Percentiles rank a stretch among this genome's conserved stretches.
Conservation (phyloP, 257 asterid species). For the Solanum paucissectum region DNA sequence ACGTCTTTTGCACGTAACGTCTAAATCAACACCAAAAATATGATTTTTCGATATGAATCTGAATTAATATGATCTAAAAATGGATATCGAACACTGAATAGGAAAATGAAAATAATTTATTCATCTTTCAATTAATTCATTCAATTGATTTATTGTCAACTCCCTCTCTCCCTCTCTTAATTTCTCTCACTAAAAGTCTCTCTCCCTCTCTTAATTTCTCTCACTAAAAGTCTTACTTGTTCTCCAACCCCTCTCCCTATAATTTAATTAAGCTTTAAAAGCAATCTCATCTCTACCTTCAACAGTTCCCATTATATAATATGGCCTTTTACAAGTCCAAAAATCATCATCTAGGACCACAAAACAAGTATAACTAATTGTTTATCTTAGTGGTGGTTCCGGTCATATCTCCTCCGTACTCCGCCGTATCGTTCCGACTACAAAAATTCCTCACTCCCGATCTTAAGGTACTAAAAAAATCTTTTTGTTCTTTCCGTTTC, state of each 20-base stretch:
- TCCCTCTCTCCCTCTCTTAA: not conserved
- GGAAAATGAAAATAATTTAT: not conserved
- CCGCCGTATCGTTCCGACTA: not conserved
- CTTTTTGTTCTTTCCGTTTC: not conserved
- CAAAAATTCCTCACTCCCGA: not conserved
- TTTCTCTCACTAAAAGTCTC: not conserved
- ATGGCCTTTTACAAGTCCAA: slow-evolving; percentile 14
- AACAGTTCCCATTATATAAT: slow-evolving; percentile 24
- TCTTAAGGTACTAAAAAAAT: not conserved
- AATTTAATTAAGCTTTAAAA: slow-evolving; percentile 52
- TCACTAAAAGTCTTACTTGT: not conserved
- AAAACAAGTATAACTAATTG: slow-evolving; percentile 11
- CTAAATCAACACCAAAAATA: not conserved
- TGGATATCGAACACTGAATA: not conserved
- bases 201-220: slow-evolving; percentile 8
- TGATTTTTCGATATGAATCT: not conserved
- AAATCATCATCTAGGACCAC: slow-evolving; percentile 19
- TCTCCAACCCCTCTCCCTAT: slow-evolving; percentile 21
- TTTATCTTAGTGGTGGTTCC: not conserved
- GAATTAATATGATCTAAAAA: not conserved
- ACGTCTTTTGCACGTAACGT: too few species aligned
- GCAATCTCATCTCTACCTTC: slow-evolving; percentile 29
- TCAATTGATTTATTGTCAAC: slow-evolving; percentile 5
- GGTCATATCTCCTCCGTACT: not conserved
- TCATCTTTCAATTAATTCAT: slow-evolving; percentile 16